A percentile compares a stretch with the other conserved stretches of the same genome.
These are phyloP conservation scores for Cyanodermella asteris DNA, from an alignment of 2,329 filamentous ascomycete species.

Conservation along the genomic window DNA sequence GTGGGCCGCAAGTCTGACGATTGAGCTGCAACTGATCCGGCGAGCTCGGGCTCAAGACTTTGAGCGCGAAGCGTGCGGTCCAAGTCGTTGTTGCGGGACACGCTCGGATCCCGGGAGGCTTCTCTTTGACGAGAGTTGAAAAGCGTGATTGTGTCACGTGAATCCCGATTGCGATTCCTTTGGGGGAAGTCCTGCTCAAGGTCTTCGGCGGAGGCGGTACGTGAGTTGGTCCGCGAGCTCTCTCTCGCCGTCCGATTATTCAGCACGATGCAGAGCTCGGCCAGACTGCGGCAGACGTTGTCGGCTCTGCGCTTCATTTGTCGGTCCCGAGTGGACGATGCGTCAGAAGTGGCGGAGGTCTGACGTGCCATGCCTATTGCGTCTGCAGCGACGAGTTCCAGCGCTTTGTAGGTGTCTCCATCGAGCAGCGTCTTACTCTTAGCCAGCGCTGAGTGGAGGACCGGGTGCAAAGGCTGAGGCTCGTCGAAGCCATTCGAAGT, in stretches of 20 bases:
- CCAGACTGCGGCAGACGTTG: constrained; percentile 76
- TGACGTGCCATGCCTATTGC: constrained; percentile 46
- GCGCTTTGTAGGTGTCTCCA: constrained; percentile 49
- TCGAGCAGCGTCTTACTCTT: constrained; percentile 54
- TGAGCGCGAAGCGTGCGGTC: constrained; percentile 12
- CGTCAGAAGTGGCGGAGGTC: constrained; percentile 13
- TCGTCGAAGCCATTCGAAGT: constrained; percentile 16
- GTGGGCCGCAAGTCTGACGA: no score
- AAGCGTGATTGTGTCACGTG: no score
- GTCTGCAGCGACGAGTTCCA: constrained; percentile 65
- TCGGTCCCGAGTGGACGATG: constrained; percentile 39
- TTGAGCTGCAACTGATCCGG: no score
- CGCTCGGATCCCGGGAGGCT: constrained; percentile 7
- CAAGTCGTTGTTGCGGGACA: constrained; percentile 12
- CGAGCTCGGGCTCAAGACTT: constrained; percentile 18
- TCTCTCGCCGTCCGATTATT: constrained; percentile 46
- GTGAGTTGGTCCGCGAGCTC: constrained; percentile 4
- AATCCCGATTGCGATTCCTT: no score
- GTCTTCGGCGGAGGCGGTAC: constrained; percentile 2
- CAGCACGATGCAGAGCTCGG: constrained; percentile 73
- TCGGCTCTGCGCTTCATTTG: constrained; percentile 80
- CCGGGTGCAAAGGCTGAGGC: constrained; percentile 38
- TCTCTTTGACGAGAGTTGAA: no score
- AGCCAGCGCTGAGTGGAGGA: constrained; percentile 57
- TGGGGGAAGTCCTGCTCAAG: no score